Evolutionary conservation across 371 early-diverging fungal species (phyloP), one percentile per base, ranked within the genome.

Genomic region (Circinella minor): DNA sequence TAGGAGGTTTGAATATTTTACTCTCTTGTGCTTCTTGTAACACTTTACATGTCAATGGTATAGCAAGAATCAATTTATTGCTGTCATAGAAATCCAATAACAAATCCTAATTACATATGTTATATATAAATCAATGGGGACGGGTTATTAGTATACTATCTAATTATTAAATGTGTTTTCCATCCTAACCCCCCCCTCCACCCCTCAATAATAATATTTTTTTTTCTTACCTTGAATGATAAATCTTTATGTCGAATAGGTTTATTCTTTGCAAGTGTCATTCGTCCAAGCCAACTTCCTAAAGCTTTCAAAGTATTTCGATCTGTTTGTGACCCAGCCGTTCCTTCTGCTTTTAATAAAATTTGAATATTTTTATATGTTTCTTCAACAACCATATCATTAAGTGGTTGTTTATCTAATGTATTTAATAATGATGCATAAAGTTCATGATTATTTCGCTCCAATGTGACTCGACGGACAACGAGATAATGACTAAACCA

Each of bases 11-110:
- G 81, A 98, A 99, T 9, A 96, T 92, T 63, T 88, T 92, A 77
- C 95, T 94, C 57, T 87, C 77, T 18, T 82, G 81, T 61, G 91
- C 89, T 74, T 96, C 96, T 71, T 95, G 95, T 62, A 98, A 79
- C 0, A 98, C 94, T 77, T 97, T 96, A 86, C 99, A 98, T 7
- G 94, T 94, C 70, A 99, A 95, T n/a, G 99, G 99, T 48, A 99
- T 96, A 4, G 93, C 96, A 3, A 98, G 95, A 69, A 94, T 90
- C 46, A 98, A 82, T n/a, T 94, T 82, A 60, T 92, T 88, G 55
- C 87, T 84, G 69, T 92, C 92, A 74, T 92, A 97, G 4, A 95
- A 97, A 79, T 96, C 92, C 20, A 97, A 72, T 51, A 99, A 73
- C 13, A 98, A 75, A 59, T 94, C 95, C 91, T 91, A 79, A 61